Conservation (phyloP, 75 land plant genomes). For the Pinus tabuliformis region DNA sequence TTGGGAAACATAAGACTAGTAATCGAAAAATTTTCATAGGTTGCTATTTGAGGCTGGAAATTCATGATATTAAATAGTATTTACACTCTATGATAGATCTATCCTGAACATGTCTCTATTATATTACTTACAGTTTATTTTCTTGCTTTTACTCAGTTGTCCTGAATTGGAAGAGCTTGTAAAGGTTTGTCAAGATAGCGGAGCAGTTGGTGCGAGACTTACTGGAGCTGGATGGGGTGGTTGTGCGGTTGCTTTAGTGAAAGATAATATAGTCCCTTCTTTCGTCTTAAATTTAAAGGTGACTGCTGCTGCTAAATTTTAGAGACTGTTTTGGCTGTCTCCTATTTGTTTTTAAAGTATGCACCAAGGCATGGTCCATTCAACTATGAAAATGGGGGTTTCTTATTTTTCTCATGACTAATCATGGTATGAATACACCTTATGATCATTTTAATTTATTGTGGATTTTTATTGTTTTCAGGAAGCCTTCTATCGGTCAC, state of each 20-base stretch:
- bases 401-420: not conserved
- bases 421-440: not conserved
- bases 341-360: not conserved
- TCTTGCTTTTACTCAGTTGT: conserved; percentile 41
- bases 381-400: no score
- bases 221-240: conserved; percentile 99
- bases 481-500: conserved; percentile 78
- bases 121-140: no score
- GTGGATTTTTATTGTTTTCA: conserved; percentile 26
- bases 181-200: conserved; percentile 58
- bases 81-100: no score
- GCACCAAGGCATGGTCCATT: no score
- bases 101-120: no score
- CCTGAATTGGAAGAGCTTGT: conserved; percentile 96
- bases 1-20: no score
- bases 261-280: conserved; percentile 74
- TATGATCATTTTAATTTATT: not conserved
- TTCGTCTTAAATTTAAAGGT: conserved; percentile 92
- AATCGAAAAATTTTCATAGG: no score
- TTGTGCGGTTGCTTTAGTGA: conserved; percentile 85
- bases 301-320: not conserved
- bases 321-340: not conserved
- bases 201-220: conserved; percentile 92
- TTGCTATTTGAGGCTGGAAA: no score
- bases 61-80: no score